Evolutionary conservation across 441 rosid genomes (phyloP).

Genomic region (Adansonia madagascariensis): DNA sequence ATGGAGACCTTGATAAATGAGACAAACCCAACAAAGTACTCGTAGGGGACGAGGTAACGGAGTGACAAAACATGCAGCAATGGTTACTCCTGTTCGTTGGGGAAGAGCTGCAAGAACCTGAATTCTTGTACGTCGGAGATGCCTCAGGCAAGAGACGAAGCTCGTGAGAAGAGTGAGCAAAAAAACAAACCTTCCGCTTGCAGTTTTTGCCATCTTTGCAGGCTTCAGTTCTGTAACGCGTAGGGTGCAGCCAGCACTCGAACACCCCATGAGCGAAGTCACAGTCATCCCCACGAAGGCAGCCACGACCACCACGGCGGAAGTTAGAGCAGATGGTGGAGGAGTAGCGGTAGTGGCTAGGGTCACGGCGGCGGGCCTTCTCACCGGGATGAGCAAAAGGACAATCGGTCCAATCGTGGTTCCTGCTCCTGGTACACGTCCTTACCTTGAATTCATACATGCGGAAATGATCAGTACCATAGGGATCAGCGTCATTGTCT

Average conservation of each 20-base stretch:
- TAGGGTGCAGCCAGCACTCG: slow-evolving; percentile 93
- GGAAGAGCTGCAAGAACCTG: neutral
- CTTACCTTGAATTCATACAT: slow-evolving; percentile 89
- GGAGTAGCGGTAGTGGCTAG: slow-evolving; percentile 57
- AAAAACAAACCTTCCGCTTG: slow-evolving; percentile 80
- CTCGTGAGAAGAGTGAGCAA: slow-evolving; percentile 80
- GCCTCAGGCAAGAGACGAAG: slow-evolving; percentile 61
- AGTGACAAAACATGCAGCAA: slow-evolving; percentile 63
- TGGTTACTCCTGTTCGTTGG: slow-evolving; percentile 23
- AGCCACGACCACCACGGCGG: slow-evolving; percentile 56
- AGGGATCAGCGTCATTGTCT: slow-evolving; percentile 59
- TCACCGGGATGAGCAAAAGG: slow-evolving; percentile 86
- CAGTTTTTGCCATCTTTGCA: slow-evolving; percentile 88
- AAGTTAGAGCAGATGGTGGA: slow-evolving; percentile 70
- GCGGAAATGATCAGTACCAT: slow-evolving; percentile 80
- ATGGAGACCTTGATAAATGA: slow-evolving; percentile 72
- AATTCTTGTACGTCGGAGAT: slow-evolving; percentile 31
- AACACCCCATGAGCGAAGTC: slow-evolving; percentile 91
- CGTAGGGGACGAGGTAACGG: slow-evolving; percentile 61
- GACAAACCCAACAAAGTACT: slow-evolving; percentile 63
- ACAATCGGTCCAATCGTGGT: slow-evolving; percentile 96
- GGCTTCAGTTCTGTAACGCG: slow-evolving; percentile 83
- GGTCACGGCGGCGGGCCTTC: slow-evolving; percentile 90
- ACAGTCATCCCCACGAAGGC: slow-evolving; percentile 80
- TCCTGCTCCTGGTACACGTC: slow-evolving; percentile 81